Evolutionary conservation across 768 basidiomycete species (phyloP), one percentile per base, ranked within the genome.

Genomic region (Tricholoma sp.): DNA sequence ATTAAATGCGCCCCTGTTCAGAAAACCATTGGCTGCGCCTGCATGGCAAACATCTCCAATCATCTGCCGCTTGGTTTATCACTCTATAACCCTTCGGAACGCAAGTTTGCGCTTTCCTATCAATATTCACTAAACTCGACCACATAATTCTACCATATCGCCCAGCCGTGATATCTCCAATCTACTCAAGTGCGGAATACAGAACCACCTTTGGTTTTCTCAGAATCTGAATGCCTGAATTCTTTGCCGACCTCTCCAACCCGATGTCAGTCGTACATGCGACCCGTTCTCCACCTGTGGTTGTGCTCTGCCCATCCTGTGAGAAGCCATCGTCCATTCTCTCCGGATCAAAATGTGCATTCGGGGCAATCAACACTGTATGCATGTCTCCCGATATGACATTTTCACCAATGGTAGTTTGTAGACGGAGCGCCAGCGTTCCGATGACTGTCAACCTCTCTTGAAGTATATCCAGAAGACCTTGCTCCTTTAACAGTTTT

Each of bases 191-290:
- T 36, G 56, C 58, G 11, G 65, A 60, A 17, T 45, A 56, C 20
- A 66, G 47, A 24, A 64, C 53, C 5, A 64, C 55, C 55, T 66
- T 66, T 13, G 63, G 58, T 56, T 62, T 66, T 52, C 61, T 52
- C 54, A 66, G 50, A 4, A 64, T 45, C 33, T 34, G 51, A 8
- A 32, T 44, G 5, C 49, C 20, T 13, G 48, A 17, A n/a, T 34
- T 28, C 2, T 45, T 56, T 31, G 13, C 18, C n/a, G 33, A 54
- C 55, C 49, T 57, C 31, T 24, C 7, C 42, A 66, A 58, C 10
- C 65, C 65, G n/a, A 66, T 53, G 31, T 66, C 63, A 7, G 65
- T 66, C 32, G 63, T 59, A 15, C 63, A 61, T 3, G 59, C 61
- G 33, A 66, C 60, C 5, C 31, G 52, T 50, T 57, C 55, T 20